Conservation (phyloP, 192 early-diverging fungal species). For the Entrophospora sp. region DNA sequence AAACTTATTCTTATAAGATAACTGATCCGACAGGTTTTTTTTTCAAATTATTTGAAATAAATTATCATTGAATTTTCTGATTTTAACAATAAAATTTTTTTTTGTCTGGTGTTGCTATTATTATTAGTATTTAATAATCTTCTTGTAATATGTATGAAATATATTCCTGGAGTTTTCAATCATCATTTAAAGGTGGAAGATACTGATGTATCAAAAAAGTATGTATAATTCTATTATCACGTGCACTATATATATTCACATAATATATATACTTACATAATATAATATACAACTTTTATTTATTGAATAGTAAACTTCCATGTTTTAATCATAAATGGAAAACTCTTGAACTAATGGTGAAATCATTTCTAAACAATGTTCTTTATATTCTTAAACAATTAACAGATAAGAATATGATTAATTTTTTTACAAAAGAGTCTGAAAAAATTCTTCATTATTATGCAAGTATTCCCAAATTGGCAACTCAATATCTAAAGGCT, state of each 20-base stretch:
- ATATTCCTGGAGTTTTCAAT: constrained; percentile 58
- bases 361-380: constrained; percentile 71
- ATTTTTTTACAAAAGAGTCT: constrained; percentile 75
- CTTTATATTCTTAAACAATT: constrained; percentile 70
- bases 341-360: constrained; percentile 64
- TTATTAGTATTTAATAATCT: constrained; percentile 77
- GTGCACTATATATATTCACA: not conserved
- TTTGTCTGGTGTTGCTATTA: constrained; percentile 17
- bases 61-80: not conserved
- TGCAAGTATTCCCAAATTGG: constrained; percentile 69
- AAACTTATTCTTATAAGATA: constrained; percentile 59
- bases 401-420: constrained; percentile 77
- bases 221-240: not conserved
- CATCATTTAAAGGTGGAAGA: constrained; percentile 46
- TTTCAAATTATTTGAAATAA: not conserved
- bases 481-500: constrained; percentile 79
- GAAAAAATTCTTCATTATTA: constrained; percentile 69
- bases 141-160: constrained; percentile 62
- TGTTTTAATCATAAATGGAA: constrained; percentile 55
- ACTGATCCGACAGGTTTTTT: constrained; percentile 36
- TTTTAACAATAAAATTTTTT: not conserved
- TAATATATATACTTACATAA: not conserved
- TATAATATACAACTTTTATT: constrained; percentile 19
- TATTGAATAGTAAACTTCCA: constrained; percentile 29
- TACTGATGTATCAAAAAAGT: constrained; percentile 12